These are phyloP conservation scores for Xylaria sp. DNA, from an alignment of 2,329 filamentous ascomycete species.

Conservation along the genomic window DNA sequence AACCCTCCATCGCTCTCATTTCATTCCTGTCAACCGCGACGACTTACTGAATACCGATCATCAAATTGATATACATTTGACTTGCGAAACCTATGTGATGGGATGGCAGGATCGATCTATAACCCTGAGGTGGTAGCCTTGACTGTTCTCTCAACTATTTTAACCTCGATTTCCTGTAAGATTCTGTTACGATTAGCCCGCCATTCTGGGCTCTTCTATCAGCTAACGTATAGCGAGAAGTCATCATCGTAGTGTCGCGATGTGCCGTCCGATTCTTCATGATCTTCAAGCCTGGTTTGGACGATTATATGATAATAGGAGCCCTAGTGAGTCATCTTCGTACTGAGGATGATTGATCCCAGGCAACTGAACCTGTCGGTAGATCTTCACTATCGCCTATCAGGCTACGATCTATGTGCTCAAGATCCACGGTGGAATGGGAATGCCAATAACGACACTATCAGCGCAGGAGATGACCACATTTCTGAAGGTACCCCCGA, in stretches of 20 bases:
- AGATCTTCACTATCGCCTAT: conserved; percentile 42
- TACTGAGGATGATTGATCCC: neutral
- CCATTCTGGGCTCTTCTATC: no score
- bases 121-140: conserved; percentile 38
- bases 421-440: conserved; percentile 37
- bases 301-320: conserved; percentile 44
- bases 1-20: neutral
- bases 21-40: neutral
- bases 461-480: conserved; percentile 34
- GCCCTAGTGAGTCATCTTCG: conserved; percentile 35
- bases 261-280: conserved; percentile 40
- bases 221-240: conserved; percentile 22
- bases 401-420: conserved; percentile 37
- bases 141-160: conserved; percentile 33
- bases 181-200: neutral
- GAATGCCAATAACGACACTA: conserved; percentile 39
- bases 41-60: neutral
- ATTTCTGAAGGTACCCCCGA: conserved; percentile 33
- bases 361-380: neutral
- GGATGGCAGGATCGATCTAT: conserved; percentile 23
- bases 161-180: conserved; percentile 42
- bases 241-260: conserved; percentile 37
- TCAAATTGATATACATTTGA: neutral
- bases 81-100: neutral
- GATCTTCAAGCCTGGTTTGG: conserved; percentile 39